Conservation (phyloP, 306 rosid genomes). For the Abrus pulchellus region DNA sequence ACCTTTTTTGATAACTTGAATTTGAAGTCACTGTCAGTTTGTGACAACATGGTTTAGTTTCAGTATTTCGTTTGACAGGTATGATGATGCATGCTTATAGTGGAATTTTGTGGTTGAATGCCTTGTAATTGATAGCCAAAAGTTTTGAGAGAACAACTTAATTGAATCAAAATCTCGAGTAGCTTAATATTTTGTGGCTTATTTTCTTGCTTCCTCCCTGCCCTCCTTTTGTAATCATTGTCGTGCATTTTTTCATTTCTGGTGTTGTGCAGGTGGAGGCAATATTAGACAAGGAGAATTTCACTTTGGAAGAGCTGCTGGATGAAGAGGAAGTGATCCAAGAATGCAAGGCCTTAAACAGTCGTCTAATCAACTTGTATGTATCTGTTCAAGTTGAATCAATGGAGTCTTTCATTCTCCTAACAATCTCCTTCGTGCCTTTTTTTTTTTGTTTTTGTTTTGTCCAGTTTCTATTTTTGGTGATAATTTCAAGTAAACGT, state of each 20-base stretch:
- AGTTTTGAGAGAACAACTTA: slow-evolving; percentile 9
- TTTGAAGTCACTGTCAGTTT: background rate
- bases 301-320: slow-evolving; percentile 95
- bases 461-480: slow-evolving; percentile 27
- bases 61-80: background rate
- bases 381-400: slow-evolving; percentile 37
- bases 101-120: slow-evolving; percentile 34
- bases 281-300: slow-evolving; percentile 89
- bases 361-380: slow-evolving; percentile 96
- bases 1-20: slow-evolving; percentile 16
- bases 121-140: slow-evolving; percentile 7
- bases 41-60: slow-evolving; percentile 25
- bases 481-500: slow-evolving; percentile 21
- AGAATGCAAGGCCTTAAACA: slow-evolving; percentile 98
- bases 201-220: slow-evolving; percentile 7
- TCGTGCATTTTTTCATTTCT: slow-evolving; percentile 21
- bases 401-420: background rate
- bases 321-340: slow-evolving; percentile 99
- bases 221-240: background rate
- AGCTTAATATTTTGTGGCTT: slow-evolving; percentile 8
- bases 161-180: slow-evolving; percentile 26
- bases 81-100: background rate
- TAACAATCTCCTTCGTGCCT: slow-evolving; percentile 4
- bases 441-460: background rate
- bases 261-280: slow-evolving; percentile 79